Conservation (phyloP, 768 basidiomycete genomes). For the Clitopilus passeckerianus region DNA sequence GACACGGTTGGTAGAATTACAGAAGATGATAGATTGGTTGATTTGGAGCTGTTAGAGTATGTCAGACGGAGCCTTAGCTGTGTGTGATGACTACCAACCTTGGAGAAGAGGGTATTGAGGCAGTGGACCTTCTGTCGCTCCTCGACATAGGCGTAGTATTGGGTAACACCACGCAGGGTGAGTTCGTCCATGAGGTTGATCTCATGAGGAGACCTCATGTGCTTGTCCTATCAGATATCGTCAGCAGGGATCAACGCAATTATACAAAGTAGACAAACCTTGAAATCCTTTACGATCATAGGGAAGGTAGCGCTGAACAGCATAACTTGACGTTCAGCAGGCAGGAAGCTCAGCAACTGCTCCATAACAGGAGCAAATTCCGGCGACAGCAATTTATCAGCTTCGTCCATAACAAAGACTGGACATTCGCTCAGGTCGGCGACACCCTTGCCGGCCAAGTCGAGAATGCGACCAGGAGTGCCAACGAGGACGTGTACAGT, state of each 20-base stretch:
- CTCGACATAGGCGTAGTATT: constrained; percentile 99
- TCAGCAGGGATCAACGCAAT: neutral
- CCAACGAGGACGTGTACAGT: constrained; percentile 94
- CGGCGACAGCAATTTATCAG: constrained; percentile 94
- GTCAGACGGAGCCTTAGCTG: neutral
- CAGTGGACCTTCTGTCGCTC: constrained; percentile 99
- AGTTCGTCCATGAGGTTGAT: constrained; percentile 99
- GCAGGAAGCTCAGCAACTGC: constrained; percentile 83
- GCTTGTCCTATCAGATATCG: constrained; percentile 64
- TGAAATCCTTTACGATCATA: constrained; percentile 98
- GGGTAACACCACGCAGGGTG: constrained; percentile 95
- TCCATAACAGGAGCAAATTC: constrained; percentile 99
- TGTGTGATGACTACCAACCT: constrained; percentile 43
- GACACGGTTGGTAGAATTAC: constrained; percentile 99
- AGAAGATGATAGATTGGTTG: constrained; percentile 99
- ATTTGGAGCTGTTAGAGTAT: constrained; percentile 79
- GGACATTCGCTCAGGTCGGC: constrained; percentile 93
- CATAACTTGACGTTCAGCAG: constrained; percentile 91
- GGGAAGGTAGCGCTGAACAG: constrained; percentile 99
- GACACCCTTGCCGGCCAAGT: constrained; percentile 88
- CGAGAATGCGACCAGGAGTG: constrained; percentile 93
- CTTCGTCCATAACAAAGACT: constrained; percentile 99
- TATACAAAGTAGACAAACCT: constrained; percentile 42
- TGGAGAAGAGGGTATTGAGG: constrained; percentile 98
- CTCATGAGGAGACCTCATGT: constrained; percentile 94